phyloP scores from a whole-genome alignment of 257 asterid genomes.

The Scutellaria baicalensis region DNA sequence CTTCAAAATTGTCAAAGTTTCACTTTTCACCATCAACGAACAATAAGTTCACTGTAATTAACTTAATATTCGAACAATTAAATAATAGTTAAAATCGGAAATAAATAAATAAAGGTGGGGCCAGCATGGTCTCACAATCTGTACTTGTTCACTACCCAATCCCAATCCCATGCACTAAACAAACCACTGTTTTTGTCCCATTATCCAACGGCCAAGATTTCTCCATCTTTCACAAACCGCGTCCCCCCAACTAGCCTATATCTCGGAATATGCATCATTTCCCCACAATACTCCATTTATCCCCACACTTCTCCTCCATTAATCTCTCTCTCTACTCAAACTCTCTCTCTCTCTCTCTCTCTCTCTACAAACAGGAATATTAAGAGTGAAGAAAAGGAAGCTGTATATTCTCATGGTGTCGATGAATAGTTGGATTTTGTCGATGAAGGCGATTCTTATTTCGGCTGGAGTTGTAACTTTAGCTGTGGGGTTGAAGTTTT shows the following conservation, averaged over 20 bases:
- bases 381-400: neutral
- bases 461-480: slow-evolving; percentile 47
- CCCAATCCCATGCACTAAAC: neutral
- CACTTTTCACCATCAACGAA: neutral
- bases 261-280: neutral
- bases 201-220: slow-evolving; percentile 44
- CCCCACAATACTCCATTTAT: slow-evolving; percentile 8
- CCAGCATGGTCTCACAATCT: no score
- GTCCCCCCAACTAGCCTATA: slow-evolving; percentile 19
- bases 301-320: slow-evolving; percentile 6
- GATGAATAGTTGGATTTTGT: slow-evolving; percentile 24
- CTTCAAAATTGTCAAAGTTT: neutral
- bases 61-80: neutral
- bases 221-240: slow-evolving; percentile 32
- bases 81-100: neutral
- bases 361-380: neutral
- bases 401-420: slow-evolving; percentile 18
- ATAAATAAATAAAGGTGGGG: no score
- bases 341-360: slow-evolving; percentile 3
- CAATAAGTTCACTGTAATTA: slow-evolving; percentile 2
- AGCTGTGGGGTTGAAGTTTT: slow-evolving; percentile 26
- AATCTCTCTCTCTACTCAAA: slow-evolving; percentile 4
- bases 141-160: neutral
- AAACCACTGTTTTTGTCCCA: slow-evolving; percentile 13
- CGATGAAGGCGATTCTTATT: slow-evolving; percentile 41